Base-by-base conservation (phyloP, 768 basidiomycete species). In the Boletales sp. region DNA sequence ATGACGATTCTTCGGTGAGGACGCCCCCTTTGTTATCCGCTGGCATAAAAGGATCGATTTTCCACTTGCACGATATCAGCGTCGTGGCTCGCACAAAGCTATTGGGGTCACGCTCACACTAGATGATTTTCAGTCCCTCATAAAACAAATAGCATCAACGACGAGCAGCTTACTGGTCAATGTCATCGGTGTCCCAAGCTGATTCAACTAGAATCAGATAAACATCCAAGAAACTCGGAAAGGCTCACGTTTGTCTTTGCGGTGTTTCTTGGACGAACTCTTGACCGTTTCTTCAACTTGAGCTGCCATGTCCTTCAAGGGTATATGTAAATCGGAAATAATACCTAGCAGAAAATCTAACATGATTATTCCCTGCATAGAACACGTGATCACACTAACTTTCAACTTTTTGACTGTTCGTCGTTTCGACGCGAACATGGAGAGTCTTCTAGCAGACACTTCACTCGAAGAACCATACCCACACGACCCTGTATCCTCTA, bases 151-250 rank as follows among this genome's bases (percentile, higher is more conserved):
- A 44, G 35, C 39, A 38, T 41, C 30, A 55, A 40, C 19, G 28
- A 38, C 44, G 44, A 28, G 39, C n/a, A 19, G 68, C 93, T 84
- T 67, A 95, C 93, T 96, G 94, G 77, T 97, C 90, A 70, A 97
- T 93, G 60, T 96, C 95, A 68, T 97, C 94, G 39, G 94, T 97
- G 65, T 98, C 95, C 95, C 95, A 98, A 63, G 94, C 95, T 97
- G 54, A 57, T 48, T 30, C 58, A 46, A 61, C 46, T 52, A 31
- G 49, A 43, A 55, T 65, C 48, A 62, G 53, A 39, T 39, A 44
- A 38, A 18, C 8, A 19, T 10, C 13, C 33, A 6, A 51, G 2
- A 11, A 2, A n/a, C 13, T 19, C 17, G 14, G 4, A 25, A 14
- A 44, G 9, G 71, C 91, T 64, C 63, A 95, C 94, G 94, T 72